phyloP scores from a whole-genome alignment of 2,329 filamentous ascomycete species.

The Aspergillus felis region DNA sequence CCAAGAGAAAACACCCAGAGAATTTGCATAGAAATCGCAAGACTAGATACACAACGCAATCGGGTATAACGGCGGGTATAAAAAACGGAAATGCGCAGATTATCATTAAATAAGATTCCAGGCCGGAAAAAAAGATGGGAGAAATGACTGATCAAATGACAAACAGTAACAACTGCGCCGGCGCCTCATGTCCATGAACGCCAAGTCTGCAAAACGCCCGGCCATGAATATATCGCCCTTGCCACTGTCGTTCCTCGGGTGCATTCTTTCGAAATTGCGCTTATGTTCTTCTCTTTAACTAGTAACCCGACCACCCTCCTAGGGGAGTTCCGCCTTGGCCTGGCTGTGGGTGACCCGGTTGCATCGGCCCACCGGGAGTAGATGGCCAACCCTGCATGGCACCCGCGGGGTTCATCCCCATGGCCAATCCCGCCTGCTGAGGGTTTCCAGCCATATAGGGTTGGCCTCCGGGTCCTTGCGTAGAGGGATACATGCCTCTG shows the following conservation, averaged over 20 bases:
- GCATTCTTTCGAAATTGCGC: not conserved
- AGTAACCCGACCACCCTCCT: conserved; percentile 38
- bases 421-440: conserved; percentile 34
- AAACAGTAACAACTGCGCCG: not conserved
- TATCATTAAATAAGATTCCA: conserved; percentile 26
- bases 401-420: conserved; percentile 32
- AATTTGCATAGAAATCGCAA: conserved; percentile 13
- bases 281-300: not conserved
- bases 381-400: conserved; percentile 37
- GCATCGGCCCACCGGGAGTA: conserved; percentile 32
- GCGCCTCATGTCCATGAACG: not conserved
- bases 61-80: conserved; percentile 37
- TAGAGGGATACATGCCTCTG: conserved; percentile 36
- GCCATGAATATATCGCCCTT: conserved; percentile 8
- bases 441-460: conserved; percentile 31
- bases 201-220: conserved; percentile 16
- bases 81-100: conserved; percentile 27
- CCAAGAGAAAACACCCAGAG: conserved; percentile 10
- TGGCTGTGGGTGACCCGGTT: conserved; percentile 35
- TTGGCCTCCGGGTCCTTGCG: conserved; percentile 32
- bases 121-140: conserved; percentile 14
- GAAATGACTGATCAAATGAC: conserved; percentile 2
- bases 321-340: conserved; percentile 36
- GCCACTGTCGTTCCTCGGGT: not conserved
- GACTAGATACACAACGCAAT: conserved; percentile 16